Evolutionary conservation across 1,284 basidiomycete species (phyloP).

Genomic region (Microbotryum violaceum): DNA sequence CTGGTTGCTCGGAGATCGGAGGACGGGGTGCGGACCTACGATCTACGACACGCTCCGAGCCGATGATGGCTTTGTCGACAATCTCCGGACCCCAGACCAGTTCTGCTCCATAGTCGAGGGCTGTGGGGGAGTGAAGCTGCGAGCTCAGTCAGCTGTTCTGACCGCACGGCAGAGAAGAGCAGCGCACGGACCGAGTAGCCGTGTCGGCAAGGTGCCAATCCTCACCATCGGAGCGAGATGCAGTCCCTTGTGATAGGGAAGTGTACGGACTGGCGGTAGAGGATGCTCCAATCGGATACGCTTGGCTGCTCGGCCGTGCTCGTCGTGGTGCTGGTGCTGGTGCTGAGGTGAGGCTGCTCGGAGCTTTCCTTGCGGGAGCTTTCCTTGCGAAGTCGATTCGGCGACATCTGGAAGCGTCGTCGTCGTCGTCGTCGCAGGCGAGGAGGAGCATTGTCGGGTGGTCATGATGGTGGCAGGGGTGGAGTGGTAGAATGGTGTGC

Average conservation of each 20-base stretch:
- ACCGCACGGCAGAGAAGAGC: too few relatives aligned
- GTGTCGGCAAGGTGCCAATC: slow-evolving; percentile 55
- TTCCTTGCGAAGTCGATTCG: neutral
- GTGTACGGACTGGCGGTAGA: neutral
- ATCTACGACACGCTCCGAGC: slow-evolving; percentile 72
- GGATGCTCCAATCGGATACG: slow-evolving; percentile 1
- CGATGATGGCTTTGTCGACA: slow-evolving; percentile 91
- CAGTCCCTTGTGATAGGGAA: slow-evolving; percentile 33
- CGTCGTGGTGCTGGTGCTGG: neutral
- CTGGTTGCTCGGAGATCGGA: neutral
- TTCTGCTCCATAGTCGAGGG: slow-evolving; percentile 85
- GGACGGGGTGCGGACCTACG: slow-evolving; percentile 49
- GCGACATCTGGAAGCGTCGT: neutral
- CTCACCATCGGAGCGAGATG: slow-evolving; percentile 87
- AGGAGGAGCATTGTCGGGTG: neutral
- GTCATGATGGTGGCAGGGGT: neutral
- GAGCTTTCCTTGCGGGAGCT: too few relatives aligned
- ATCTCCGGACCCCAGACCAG: slow-evolving; percentile 97
- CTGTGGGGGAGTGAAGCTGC: slow-evolving; percentile 54
- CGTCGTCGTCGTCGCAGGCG: neutral
- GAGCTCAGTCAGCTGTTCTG: neutral
- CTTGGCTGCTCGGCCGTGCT: slow-evolving; percentile 5
- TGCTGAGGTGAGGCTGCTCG: neutral
- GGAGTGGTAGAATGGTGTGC: neutral
- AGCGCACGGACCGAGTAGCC: slow-evolving; percentile 16